phyloP scores from a whole-genome alignment of 2,329 filamentous ascomycete species.

The Alternaria infectoria region DNA sequence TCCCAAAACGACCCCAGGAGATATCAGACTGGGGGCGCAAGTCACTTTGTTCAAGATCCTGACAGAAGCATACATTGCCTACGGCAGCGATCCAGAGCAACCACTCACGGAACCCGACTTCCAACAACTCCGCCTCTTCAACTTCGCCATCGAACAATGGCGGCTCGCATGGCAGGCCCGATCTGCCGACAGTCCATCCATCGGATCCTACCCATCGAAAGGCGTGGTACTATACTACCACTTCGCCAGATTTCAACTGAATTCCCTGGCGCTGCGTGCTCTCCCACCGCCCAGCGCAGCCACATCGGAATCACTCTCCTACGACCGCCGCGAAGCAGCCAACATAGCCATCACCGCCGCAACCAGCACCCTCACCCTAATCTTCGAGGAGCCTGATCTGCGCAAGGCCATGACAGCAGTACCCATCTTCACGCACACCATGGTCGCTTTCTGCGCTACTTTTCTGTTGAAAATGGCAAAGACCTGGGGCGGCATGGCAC shows the following conservation, averaged over 20 bases:
- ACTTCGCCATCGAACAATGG: slow-evolving; percentile 54
- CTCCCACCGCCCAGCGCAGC: slow-evolving; percentile 52
- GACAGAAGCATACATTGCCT: slow-evolving; percentile 42
- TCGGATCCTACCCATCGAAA: slow-evolving; percentile 52
- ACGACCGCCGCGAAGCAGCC: slow-evolving; percentile 49
- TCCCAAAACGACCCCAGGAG: slow-evolving; percentile 35
- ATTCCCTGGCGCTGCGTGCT: slow-evolving; percentile 54
- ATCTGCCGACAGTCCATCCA: slow-evolving; percentile 34
- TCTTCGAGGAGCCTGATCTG: slow-evolving; percentile 55
- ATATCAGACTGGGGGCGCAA: slow-evolving; percentile 39
- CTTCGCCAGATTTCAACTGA: slow-evolving; percentile 62
- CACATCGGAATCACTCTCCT: slow-evolving; percentile 53
- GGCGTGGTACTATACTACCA: slow-evolving; percentile 61
- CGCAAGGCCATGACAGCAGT: slow-evolving; percentile 53
- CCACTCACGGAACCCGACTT: slow-evolving; percentile 48
- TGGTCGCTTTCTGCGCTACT: slow-evolving; percentile 61
- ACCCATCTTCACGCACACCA: slow-evolving; percentile 60
- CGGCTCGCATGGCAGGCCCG: slow-evolving; percentile 47
- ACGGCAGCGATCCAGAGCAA: slow-evolving; percentile 45
- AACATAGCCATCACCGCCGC: slow-evolving; percentile 56
- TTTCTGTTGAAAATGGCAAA: slow-evolving; percentile 59
- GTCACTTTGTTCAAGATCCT: slow-evolving; percentile 43
- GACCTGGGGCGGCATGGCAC: slow-evolving; percentile 50
- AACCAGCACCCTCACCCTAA: slow-evolving; percentile 54
- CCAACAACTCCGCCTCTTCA: slow-evolving; percentile 48